Conservation (phyloP, 1,284 basidiomycete species). For the Cutaneotrichosporon sp. region DNA sequence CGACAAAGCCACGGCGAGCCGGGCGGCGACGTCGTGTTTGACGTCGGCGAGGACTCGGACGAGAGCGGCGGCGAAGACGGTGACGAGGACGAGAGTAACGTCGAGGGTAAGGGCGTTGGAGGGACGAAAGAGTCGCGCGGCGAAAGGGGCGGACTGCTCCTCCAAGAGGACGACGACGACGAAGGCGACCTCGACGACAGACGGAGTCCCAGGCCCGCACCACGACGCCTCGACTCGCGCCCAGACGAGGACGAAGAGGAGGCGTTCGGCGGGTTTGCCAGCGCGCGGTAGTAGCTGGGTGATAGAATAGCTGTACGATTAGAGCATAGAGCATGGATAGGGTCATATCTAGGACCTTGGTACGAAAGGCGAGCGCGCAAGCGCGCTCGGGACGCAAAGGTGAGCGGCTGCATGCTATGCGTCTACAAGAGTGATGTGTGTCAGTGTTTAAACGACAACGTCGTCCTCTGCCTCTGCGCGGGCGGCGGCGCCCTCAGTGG, state of each 20-base stretch:
- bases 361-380: too few relatives aligned
- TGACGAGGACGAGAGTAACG: slow-evolving; percentile 14
- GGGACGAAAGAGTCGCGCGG: slow-evolving; percentile 17
- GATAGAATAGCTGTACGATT: too few relatives aligned
- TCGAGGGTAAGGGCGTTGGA: slow-evolving; percentile 26
- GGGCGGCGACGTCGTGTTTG: slow-evolving; percentile 10
- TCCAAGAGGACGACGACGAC: slow-evolving; percentile 10
- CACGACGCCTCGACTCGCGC: not conserved
- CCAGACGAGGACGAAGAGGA: slow-evolving; percentile 18
- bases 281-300: not conserved
- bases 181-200: not conserved
- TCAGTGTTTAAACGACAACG: not conserved
- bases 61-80: slow-evolving; percentile 34
- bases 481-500: too few relatives aligned
- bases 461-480: not conserved
- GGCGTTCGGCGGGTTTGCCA: slow-evolving; percentile 30
- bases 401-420: too few relatives aligned
- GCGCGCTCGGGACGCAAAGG: too few relatives aligned
- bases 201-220: not conserved
- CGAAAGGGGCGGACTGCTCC: slow-evolving; percentile 20
- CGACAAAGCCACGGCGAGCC: slow-evolving; percentile 7
- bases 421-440: too few relatives aligned
- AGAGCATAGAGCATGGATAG: too few relatives aligned
- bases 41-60: slow-evolving; percentile 13
- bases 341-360: too few relatives aligned